phyloP scores from a whole-genome alignment of 495 filamentous ascomycete genomes.

The Aspergillus steynii region DNA sequence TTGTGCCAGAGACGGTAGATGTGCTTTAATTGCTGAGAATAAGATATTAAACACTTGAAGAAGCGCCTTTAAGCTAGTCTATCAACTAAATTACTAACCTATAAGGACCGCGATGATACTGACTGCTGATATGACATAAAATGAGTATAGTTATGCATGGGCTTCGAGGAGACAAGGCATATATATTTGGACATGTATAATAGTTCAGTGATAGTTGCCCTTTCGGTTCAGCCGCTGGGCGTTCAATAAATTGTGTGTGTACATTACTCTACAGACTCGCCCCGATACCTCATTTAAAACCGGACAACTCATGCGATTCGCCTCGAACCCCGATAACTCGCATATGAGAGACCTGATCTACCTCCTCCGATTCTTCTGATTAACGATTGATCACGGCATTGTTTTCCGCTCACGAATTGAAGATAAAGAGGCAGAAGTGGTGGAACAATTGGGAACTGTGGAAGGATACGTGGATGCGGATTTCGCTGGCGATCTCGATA shows the following conservation, averaged over 20 bases:
- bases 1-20: slow-evolving; percentile 23
- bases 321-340: too few relatives aligned
- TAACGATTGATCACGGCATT: too few relatives aligned
- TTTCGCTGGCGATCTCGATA: too few relatives aligned
- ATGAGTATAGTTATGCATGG: slow-evolving; percentile 19
- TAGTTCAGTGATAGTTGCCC: slow-evolving; percentile 35
- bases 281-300: too few relatives aligned
- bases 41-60: slow-evolving; percentile 31
- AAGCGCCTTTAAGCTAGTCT: slow-evolving; percentile 32
- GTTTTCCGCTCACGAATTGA: too few relatives aligned
- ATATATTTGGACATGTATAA: slow-evolving; percentile 26
- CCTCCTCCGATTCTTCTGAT: too few relatives aligned
- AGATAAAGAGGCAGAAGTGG: too few relatives aligned
- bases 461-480: too few relatives aligned
- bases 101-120: slow-evolving; percentile 24
- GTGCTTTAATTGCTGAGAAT: slow-evolving; percentile 26
- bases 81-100: slow-evolving; percentile 31
- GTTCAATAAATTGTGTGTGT: slow-evolving; percentile 25
- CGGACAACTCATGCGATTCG: too few relatives aligned
- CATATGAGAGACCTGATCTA: too few relatives aligned
- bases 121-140: slow-evolving; percentile 26
- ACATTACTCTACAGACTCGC: neutral
- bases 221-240: slow-evolving; percentile 30
- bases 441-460: too few relatives aligned
- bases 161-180: slow-evolving; percentile 25